phyloP scores from a whole-genome alignment of 805 yeast genomes.

The Starmera amethionina region DNA sequence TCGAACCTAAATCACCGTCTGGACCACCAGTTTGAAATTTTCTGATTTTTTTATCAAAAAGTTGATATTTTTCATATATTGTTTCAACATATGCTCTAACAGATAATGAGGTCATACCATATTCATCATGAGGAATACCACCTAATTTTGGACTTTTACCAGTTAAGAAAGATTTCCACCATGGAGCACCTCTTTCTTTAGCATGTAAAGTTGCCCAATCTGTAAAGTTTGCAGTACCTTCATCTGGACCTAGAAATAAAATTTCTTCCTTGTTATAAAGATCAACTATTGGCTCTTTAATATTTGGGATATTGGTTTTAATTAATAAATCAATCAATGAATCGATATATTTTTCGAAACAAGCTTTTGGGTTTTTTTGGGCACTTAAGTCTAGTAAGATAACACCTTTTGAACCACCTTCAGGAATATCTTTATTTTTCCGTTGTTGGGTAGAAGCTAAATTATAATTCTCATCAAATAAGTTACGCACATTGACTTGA shows the following conservation, averaged over 20 bases:
- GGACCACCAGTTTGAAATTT: conserved; percentile 99
- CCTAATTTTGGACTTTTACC: conserved; percentile 90
- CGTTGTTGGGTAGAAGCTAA: conserved; percentile 94
- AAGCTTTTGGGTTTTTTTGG: conserved; percentile 70
- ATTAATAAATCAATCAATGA: conserved; percentile 79
- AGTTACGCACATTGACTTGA: conserved; percentile 70
- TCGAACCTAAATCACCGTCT: conserved; percentile 95
- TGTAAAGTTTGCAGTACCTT: conserved; percentile 91
- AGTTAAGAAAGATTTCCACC: conserved; percentile 98
- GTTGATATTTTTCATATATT: conserved; percentile 67
- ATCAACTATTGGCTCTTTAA: conserved; percentile 79
- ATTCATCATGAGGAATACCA: conserved; percentile 96
- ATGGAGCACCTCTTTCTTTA: conserved; percentile 80
- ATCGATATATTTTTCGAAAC: conserved; percentile 90
- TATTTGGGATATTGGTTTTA: conserved; percentile 59
- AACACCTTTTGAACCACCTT: conserved; percentile 98
- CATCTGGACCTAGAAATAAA: conserved; percentile 97
- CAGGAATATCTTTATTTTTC: conserved; percentile 96
- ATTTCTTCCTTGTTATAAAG: conserved; percentile 79
- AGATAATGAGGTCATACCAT: conserved; percentile 95
- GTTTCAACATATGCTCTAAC: conserved; percentile 88
- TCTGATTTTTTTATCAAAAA: conserved; percentile 47
- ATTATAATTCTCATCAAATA: conserved; percentile 94
- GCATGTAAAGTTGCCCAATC: conserved; percentile 98
- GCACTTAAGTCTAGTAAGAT: conserved; percentile 64